Base-by-base conservation (phyloP, 768 basidiomycete species). In the Kwoniella heveanensis region DNA sequence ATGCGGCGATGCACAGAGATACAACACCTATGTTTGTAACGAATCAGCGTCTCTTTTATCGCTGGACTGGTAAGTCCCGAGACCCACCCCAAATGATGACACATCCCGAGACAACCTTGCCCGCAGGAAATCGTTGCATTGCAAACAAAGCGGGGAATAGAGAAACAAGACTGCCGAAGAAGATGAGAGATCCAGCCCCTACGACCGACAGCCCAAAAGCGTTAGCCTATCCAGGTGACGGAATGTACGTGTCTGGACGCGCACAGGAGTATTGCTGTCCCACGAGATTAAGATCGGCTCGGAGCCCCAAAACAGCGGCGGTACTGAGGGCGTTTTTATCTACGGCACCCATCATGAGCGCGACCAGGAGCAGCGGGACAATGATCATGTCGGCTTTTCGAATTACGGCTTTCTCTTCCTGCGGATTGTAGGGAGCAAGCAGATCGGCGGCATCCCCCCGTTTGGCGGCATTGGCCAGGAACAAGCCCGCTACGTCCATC, bases 251-350 rank as follows among this genome's bases (percentile, higher is more conserved):
- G n/a, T n/a, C n/a, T n/a, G n/a, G 32, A 32, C 32, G 32, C 32
- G 7, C 13, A 32, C 32, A 32, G 13, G 32, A 32, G 60, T 70
- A 70, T 50, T 70, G 30, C 36, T 69, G 62, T 9, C 72, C 74
- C 1, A 64, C 53, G 1, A 76, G 65, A 21, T 66, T 12, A 10
- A 67, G 59, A 50, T 76, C 74, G 0, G 54, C 36, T 26, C 62
- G 71, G 17, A 76, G 36, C 12, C 66, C 67, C 26, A 73, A 29
- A 7, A 70, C 63, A 13, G 74, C 74, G 2, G 74, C 69, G 1
- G 64, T 66, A 1, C 65, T 69, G 21, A 76, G 60, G 36, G 69
- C 60, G 30, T 66, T 65, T 61, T 76, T 73, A 60, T 71, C 71
- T 54, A 71, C 67, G 7, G 66, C 61, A 26, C 68, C 68, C 60